Evolutionary conservation across 225 moss, liverwort and hornwort genomes (phyloP).

Genomic region (Pseudisothecium myosuroides): DNA sequence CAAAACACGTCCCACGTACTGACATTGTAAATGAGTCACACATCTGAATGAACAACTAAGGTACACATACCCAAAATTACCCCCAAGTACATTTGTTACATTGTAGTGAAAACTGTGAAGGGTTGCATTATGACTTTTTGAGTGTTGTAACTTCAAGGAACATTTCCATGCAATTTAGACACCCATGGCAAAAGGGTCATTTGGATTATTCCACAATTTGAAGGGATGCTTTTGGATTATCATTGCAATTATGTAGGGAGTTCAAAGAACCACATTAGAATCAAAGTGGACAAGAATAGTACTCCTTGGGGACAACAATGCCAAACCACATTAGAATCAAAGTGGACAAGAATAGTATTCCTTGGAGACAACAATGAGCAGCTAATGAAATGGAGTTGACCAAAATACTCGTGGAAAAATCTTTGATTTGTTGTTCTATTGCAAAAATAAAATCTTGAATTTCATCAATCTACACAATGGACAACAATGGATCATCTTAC

Average conservation of each 20-base stretch:
- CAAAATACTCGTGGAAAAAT: rapidly evolving
- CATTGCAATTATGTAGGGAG: rapidly evolving
- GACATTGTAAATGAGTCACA: neutral
- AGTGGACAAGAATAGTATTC: neutral
- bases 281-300: neutral
- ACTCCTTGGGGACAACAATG: neutral
- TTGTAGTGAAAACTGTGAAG: neutral
- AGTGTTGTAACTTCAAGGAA: neutral
- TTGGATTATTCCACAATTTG: neutral
- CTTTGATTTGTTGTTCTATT: neutral
- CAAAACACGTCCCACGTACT: neutral
- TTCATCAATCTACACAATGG: rapidly evolving
- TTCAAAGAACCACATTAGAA: neutral
- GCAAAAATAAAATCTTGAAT: neutral
- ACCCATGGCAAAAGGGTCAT: neutral
- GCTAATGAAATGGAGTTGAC: no score
- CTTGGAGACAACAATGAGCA: neutral
- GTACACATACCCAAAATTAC: neutral
- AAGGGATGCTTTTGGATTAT: neutral
- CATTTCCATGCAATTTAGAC: neutral
- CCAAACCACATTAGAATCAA: neutral
- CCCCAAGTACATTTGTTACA: rapidly evolving
- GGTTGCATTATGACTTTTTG: no score
- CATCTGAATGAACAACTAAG: neutral
- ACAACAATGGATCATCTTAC: no score